Evolutionary conservation across 2,329 filamentous ascomycete species (phyloP), one percentile per base, ranked within the genome.

Genomic region (Aspergillus sp.): DNA sequence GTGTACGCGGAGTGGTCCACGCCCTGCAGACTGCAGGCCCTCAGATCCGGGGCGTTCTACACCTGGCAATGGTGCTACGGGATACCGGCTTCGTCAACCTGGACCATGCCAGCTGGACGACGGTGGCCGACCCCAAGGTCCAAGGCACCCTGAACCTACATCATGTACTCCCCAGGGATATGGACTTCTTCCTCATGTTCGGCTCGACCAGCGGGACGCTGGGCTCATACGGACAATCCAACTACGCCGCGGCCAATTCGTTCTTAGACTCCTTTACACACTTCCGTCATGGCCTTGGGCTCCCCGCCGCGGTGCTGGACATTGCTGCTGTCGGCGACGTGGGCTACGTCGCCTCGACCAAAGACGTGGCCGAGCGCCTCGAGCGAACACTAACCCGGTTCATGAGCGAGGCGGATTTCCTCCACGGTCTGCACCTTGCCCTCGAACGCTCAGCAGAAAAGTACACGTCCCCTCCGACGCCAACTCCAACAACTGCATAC

Each of bases 101-200:
- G 69, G 66, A 54, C 2, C 69, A 65, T 40, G 61, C 66, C 2
- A 64, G 75, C 24, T 77, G 70, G 62, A 62, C 56, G 1, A 61
- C 55, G 0, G 67, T 66, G 0, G 54, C 72, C 1, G 53, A 61
- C 12, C 67, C 74, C 4, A 80, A 79, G 59, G 65, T 71, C 2
- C 5, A 58, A 4, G 64, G 62, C 7, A 60, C 67, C 55, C 73
- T 68, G 68, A 72, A 69, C 41, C 64, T 71, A 4, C 70, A 75
- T 47, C 9, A 54, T 3, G 53, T 52, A 6, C 52, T 68, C 1
- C 51, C 63, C 0, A 15, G 5, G 3, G 19, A 63, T 0, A 65
- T 79, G 2, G 76, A 79, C 54, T 80, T 79, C 64, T 79, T 79
- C 61, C 59, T 79, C 11, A 61, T 76, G 13, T 61, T 78, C 13